A percentile compares a stretch with the other conserved stretches of the same genome.
These are phyloP conservation scores for Isatis lusitanica DNA, from an alignment of 441 rosid genomes.

Conservation along the genomic window DNA sequence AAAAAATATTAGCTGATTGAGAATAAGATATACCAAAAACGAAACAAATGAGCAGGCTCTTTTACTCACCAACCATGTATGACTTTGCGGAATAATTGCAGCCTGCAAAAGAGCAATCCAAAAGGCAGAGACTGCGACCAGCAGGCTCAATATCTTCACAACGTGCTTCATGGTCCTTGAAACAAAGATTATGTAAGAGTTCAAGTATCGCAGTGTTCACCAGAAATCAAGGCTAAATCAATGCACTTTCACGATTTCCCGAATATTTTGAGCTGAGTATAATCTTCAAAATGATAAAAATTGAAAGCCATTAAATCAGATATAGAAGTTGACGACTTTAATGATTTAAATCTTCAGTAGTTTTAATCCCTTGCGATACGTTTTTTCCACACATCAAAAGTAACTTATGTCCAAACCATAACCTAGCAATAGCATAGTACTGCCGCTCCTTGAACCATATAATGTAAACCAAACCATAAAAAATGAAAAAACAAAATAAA, in stretches of 20 bases:
- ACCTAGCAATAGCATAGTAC: not conserved
- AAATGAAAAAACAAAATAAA: not conserved
- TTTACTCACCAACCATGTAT: constrained; percentile 77
- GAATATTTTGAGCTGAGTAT: not conserved
- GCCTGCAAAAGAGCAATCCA: constrained; percentile 82
- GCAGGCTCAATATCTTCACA: constrained; percentile 59
- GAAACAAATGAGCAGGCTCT: not conserved
- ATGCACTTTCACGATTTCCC: not conserved
- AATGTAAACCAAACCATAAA: not conserved
- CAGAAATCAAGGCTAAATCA: not conserved
- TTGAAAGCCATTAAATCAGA: not conserved
- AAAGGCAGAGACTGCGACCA: constrained; percentile 57
- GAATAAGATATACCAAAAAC: not conserved
- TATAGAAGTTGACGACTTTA: not conserved
- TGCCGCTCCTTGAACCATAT: not conserved
- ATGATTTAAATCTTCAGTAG: not conserved
- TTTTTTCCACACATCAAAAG: not conserved
- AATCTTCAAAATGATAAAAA: not conserved
- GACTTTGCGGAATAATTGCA: constrained; percentile 49
- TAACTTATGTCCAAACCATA: not conserved
- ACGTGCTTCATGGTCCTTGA: constrained; percentile 65
- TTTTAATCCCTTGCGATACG: not conserved
- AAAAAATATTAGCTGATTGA: not conserved
- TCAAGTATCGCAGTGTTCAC: not conserved
- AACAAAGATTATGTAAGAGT: not conserved